Conservation (phyloP, 192 early-diverging fungal species). For the Backusella macrospora region DNA sequence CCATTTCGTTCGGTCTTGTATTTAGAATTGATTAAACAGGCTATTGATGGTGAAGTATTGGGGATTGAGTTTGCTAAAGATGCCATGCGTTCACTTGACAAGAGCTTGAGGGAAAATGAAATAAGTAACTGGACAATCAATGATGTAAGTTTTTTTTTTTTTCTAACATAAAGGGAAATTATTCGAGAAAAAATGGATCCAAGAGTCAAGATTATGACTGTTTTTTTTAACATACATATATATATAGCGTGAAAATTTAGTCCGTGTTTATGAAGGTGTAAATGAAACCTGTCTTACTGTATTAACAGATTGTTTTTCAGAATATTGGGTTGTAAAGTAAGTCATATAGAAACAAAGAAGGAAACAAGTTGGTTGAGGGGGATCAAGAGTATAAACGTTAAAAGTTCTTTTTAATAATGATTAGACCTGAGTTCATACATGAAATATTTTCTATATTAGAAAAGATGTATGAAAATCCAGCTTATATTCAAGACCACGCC, state of each 20-base stretch:
- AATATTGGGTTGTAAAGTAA: slow-evolving; percentile 41
- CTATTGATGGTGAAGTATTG: slow-evolving; percentile 45
- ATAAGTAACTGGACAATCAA: slow-evolving; percentile 57
- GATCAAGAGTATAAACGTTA: no score
- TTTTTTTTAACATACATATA: not conserved
- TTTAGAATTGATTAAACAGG: slow-evolving; percentile 49
- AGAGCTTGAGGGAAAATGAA: slow-evolving; percentile 50
- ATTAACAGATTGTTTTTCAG: slow-evolving; percentile 27
- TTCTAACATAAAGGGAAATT: no score
- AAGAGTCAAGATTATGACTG: not conserved
- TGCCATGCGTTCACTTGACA: slow-evolving; percentile 39
- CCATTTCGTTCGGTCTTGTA: slow-evolving; percentile 55
- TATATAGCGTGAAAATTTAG: slow-evolving; percentile 49
- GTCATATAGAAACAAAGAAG: no score
- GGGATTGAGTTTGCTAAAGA: slow-evolving; percentile 42
- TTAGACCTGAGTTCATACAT: slow-evolving; percentile 34
- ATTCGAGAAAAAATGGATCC: no score
- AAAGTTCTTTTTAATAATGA: not conserved
- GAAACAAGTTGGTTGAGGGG: no score
- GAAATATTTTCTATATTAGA: slow-evolving; percentile 38
- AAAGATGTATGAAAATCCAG: slow-evolving; percentile 42
- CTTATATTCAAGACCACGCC: slow-evolving; percentile 32
- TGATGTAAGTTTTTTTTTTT: slow-evolving; percentile 53
- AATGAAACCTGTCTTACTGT: slow-evolving; percentile 43
- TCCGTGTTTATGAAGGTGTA: slow-evolving; percentile 48